A percentile compares a stretch with the other conserved stretches of the same genome.
Evolutionary conservation across 106 monocot genomes (phyloP).

Genomic region (Hemerocallis citrina): DNA sequence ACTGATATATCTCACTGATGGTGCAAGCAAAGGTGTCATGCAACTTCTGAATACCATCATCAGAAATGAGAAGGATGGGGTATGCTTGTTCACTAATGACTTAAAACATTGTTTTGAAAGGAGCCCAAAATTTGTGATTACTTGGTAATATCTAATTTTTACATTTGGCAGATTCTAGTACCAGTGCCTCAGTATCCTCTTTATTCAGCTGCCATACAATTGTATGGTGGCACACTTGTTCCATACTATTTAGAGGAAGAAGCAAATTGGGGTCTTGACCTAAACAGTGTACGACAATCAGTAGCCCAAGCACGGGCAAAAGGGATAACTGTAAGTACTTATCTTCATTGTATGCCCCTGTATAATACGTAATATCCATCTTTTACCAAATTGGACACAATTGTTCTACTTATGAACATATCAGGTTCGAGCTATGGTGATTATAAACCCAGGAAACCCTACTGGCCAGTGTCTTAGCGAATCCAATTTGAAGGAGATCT

Average conservation of each 20-base stretch:
- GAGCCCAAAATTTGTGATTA: neutral
- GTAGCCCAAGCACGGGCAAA: conserved; percentile 53
- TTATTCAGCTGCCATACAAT: conserved; percentile 89
- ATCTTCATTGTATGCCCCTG: neutral
- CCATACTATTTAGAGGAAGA: conserved; percentile 95
- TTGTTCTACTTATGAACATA: neutral
- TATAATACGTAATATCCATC: neutral
- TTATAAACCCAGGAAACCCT: conserved; percentile 99
- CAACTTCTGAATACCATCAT: conserved; percentile 83
- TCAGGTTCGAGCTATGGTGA: conserved; percentile 97
- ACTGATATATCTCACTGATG: conserved; percentile 94
- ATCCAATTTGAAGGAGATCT: conserved; percentile 61
- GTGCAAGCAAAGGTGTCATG: conserved; percentile 99
- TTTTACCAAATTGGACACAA: neutral
- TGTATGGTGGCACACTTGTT: conserved; percentile 90
- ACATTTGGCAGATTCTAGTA: conserved; percentile 74
- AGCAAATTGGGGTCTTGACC: conserved; percentile 93
- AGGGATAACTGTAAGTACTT: conserved; percentile 78
- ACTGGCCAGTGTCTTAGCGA: conserved; percentile 95
- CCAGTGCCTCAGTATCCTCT: conserved; percentile 99
- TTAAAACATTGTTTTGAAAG: neutral
- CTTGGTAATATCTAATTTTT: neutral
- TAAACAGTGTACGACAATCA: conserved; percentile 54
- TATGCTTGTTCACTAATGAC: conserved; percentile 18
- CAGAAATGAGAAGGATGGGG: conserved; percentile 91